Evolutionary conservation across 208 protist species (phyloP).

Genomic region (Tritrichomonas musculus): DNA sequence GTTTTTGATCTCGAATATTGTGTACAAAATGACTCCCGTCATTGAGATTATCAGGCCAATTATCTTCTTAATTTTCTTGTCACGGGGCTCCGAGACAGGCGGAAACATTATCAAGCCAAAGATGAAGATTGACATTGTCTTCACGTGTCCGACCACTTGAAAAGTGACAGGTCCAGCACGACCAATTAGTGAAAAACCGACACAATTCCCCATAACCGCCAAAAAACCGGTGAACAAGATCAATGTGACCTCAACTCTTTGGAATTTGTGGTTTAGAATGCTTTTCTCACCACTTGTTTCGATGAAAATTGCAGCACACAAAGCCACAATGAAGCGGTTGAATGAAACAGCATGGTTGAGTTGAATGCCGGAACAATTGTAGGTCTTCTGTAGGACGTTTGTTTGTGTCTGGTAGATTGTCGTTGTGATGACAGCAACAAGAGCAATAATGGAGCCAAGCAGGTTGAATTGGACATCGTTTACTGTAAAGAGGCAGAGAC

Average conservation of each 20-base stretch:
- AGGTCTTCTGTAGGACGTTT: neutral
- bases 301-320: neutral
- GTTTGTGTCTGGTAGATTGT: neutral
- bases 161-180: slow-evolving; percentile 41
- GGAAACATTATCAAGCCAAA: slow-evolving; percentile 25
- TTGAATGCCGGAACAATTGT: neutral
- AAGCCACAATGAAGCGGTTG: neutral
- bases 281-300: neutral
- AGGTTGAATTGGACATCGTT: slow-evolving; percentile 16
- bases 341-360: neutral
- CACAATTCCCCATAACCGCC: slow-evolving; percentile 35
- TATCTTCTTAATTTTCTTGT: neutral
- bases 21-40: neutral
- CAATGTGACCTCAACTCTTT: neutral
- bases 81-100: neutral
- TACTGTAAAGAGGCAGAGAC: neutral
- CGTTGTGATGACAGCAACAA: neutral
- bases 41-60: neutral
- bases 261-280: neutral
- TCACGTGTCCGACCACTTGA: slow-evolving; percentile 42
- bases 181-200: slow-evolving; percentile 36
- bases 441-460: neutral
- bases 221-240: slow-evolving; percentile 34
- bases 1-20: neutral
- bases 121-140: slow-evolving; percentile 39